Conservation (phyloP, 2,329 filamentous ascomycete genomes). For the Cladosporium sp. region DNA sequence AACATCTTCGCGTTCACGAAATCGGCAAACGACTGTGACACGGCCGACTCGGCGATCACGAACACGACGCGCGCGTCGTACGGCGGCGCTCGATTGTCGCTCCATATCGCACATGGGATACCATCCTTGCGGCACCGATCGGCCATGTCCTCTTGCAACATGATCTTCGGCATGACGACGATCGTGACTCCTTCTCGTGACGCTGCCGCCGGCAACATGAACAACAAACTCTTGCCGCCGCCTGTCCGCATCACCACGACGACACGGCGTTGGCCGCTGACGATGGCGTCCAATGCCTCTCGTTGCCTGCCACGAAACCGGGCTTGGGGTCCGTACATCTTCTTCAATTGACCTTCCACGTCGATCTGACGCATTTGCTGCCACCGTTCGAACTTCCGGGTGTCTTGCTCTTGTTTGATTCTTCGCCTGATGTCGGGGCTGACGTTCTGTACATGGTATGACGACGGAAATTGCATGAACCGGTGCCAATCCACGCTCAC, state of each 20-base stretch:
- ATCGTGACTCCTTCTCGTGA: not conserved
- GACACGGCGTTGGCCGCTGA: not conserved
- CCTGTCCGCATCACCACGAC: not conserved
- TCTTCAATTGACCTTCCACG: too few relatives aligned
- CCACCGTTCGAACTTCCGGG: too few relatives aligned
- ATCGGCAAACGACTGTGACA: not conserved
- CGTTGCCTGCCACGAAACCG: too few relatives aligned
- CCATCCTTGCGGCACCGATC: not conserved
- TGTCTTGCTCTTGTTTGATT: too few relatives aligned
- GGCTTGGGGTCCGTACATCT: too few relatives aligned
- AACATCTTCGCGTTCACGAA: not conserved
- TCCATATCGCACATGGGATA: not conserved
- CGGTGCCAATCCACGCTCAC: conserved; percentile 2
- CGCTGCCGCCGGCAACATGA: not conserved
- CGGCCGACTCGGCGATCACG: not conserved
- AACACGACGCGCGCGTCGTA: not conserved
- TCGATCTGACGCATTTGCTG: too few relatives aligned
- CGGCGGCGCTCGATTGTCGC: not conserved
- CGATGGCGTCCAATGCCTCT: too few relatives aligned
- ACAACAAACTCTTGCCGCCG: conserved; percentile 1
- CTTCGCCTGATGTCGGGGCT: too few relatives aligned
- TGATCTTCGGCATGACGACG: not conserved
- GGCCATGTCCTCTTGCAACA: not conserved
- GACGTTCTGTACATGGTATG: too few relatives aligned
- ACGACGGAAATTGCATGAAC: not conserved